phyloP scores from a whole-genome alignment of 2,329 filamentous ascomycete genomes.

The Aspergillus candidus region DNA sequence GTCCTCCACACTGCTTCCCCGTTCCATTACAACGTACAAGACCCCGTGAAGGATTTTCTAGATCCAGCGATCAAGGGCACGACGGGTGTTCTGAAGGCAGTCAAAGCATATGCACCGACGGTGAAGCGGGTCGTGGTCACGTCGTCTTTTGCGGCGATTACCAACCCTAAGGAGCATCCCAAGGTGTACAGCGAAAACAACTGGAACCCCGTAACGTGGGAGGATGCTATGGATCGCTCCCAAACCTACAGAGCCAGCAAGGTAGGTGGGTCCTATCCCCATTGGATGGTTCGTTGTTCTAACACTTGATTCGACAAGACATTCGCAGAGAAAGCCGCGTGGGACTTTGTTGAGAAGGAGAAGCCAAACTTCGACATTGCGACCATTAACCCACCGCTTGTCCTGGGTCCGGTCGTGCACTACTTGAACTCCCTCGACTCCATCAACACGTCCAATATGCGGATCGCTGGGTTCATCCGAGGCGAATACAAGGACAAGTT shows the following conservation, averaged over 20 bases:
- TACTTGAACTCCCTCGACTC: constrained; percentile 57
- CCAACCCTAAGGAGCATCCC: constrained; percentile 41
- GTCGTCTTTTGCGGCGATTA: constrained; percentile 62
- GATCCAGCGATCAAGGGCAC: constrained; percentile 60
- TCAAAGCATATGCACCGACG: constrained; percentile 55
- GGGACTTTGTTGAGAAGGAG: constrained; percentile 55
- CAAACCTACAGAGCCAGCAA: constrained; percentile 49
- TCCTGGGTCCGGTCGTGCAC: constrained; percentile 59
- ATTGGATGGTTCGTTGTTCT: constrained; percentile 1
- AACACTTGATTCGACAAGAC: constrained; percentile 20
- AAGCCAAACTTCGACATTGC: constrained; percentile 55
- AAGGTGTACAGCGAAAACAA: constrained; percentile 33
- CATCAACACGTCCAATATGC: constrained; percentile 68
- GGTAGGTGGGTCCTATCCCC: constrained; percentile 20
- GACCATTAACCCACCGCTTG: constrained; percentile 57
- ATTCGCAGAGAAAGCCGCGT: constrained; percentile 62
- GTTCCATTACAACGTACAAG: constrained; percentile 65
- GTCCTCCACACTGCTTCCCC: constrained; percentile 71
- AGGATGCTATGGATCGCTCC: constrained; percentile 33
- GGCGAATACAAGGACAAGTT: constrained; percentile 56
- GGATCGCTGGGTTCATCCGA: constrained; percentile 57
- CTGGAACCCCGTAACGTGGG: constrained; percentile 43
- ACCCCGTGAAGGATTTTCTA: constrained; percentile 58
- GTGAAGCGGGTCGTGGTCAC: constrained; percentile 70
- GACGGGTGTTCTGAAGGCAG: constrained; percentile 55